Evolutionary conservation across 2,329 filamentous ascomycete genomes (phyloP).

Genomic region (Ophiocordyceps camponoti-saundersi): DNA sequence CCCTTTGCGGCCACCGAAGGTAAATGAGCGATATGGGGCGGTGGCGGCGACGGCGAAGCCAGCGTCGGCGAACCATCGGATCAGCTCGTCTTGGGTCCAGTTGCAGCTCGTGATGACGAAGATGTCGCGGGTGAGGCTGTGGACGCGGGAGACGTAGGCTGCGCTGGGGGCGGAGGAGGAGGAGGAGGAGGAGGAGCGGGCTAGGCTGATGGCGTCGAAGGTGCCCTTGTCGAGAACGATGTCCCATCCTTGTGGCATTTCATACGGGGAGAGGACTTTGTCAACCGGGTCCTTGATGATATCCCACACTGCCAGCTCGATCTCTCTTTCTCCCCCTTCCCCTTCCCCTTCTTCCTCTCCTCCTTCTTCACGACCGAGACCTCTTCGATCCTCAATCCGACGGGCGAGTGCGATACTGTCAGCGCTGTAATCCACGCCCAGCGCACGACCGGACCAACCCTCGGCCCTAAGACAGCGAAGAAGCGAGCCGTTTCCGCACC

Average conservation of each 20-base stretch:
- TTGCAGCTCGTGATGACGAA: constrained; percentile 92
- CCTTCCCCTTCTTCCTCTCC: too few species aligned
- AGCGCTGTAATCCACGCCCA: constrained; percentile 79
- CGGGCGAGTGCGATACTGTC: constrained; percentile 58
- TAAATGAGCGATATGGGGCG: constrained; percentile 72
- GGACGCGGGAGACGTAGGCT: constrained; percentile 53
- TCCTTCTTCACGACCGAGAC: too few species aligned
- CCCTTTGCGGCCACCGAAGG: constrained; percentile 75
- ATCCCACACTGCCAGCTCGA: constrained; percentile 43
- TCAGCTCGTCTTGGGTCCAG: constrained; percentile 84
- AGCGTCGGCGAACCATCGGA: constrained; percentile 51
- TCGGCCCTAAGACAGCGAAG: constrained; percentile 60
- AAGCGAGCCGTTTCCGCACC: constrained; percentile 86
- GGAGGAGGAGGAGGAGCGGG: constrained; percentile 32
- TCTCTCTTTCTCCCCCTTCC: constrained; percentile 5
- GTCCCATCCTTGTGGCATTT: constrained; percentile 48
- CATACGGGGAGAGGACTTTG: constrained; percentile 17
- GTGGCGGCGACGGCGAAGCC: constrained; percentile 45
- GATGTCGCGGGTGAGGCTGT: constrained; percentile 54
- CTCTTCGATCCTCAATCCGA: constrained; percentile 31
- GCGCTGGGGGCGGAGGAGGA: constrained; percentile 46
- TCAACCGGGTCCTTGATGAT: constrained; percentile 29
- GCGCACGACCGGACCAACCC: constrained; percentile 48
- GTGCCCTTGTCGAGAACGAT: constrained; percentile 96
- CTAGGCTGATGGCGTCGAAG: constrained; percentile 85